These are phyloP conservation scores for Sugiyamaella americana DNA, from an alignment of 805 yeast species.

Conservation along the genomic window DNA sequence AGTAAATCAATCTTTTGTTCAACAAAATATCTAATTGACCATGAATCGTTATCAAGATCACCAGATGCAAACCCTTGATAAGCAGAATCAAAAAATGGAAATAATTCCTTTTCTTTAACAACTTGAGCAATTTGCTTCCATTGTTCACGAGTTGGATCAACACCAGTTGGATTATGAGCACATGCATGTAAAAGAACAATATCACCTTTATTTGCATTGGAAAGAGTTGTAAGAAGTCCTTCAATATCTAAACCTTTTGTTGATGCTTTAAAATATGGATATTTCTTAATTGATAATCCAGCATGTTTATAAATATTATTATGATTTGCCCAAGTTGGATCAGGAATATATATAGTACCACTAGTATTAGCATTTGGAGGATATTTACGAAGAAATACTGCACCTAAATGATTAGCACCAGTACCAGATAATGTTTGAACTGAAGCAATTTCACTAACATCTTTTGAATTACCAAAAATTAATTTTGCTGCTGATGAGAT, in stretches of 20 bases:
- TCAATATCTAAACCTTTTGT: conserved; percentile 65
- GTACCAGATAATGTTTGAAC: conserved; percentile 82
- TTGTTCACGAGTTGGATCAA: conserved; percentile 80
- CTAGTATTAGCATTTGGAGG: conserved; percentile 31
- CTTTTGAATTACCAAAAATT: conserved; percentile 60
- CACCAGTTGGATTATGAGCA: conserved; percentile 97
- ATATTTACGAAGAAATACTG: conserved; percentile 54
- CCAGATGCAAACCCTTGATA: conserved; percentile 98
- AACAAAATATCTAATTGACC: conserved; percentile 59
- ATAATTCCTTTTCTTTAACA: conserved; percentile 54
- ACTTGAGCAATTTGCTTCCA: conserved; percentile 69
- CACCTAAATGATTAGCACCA: conserved; percentile 87
- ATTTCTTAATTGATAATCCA: conserved; percentile 60
- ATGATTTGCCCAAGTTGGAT: conserved; percentile 99
- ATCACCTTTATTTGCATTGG: conserved; percentile 67
- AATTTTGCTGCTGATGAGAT: conserved; percentile 60
- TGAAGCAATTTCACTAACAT: conserved; percentile 48
- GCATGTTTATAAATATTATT: conserved; percentile 66
- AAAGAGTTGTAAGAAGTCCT: conserved; percentile 60
- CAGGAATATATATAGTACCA: conserved; percentile 59
- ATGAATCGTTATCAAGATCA: conserved; percentile 73
- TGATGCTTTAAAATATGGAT: conserved; percentile 80
- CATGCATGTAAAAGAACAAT: conserved; percentile 85
- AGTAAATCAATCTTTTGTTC: conserved; percentile 51
- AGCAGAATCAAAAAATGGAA: conserved; percentile 87